Base-by-base conservation (phyloP, 2,329 filamentous ascomycete species). In the Plenodomus biglobosus region DNA sequence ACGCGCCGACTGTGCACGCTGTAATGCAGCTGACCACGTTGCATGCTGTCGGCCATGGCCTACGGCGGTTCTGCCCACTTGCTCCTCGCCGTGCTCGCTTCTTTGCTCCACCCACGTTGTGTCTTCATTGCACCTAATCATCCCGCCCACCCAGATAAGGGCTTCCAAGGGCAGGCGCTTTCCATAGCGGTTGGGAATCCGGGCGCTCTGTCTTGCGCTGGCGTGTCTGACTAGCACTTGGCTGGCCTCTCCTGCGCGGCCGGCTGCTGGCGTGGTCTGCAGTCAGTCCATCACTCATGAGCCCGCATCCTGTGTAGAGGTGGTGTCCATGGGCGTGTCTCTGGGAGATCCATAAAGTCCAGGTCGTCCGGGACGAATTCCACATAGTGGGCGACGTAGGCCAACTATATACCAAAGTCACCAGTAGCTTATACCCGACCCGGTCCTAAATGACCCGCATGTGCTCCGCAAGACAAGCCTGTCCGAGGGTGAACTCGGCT, bases 81-180 rank as follows among this genome's bases (percentile, higher is more conserved):
- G n/a, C n/a, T n/a, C n/a, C n/a, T n/a, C n/a, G 50, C 57, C 40
- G 44, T 36, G 44, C 47, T 56, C 59, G 55, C 62, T 55, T 61
- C 54, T 58, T 47, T 47, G 48, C 53, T 53, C 52, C 53, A 54
- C 62, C 61, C 61, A 62, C 58, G 59, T 55, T 55, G 48, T 44
- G 38, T 48, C 55, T 48, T 52, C 59, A 56, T 53, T 44, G 55
- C 50, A 38, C 46, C 56, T 44, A 50, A 52, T 43, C 59, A 61
- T 55, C 43, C 52, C 54, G 52, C 62, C 46, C 57, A 53, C 62
- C 46, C 57, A 53, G 64, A 65, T 64, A 66, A 64, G 27, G 11
- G 62, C 53, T 56, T 55, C 43, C 54, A 50, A 46, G 48, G 50
- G 42, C 46, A 40, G 17, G 50, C 57, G 50, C 53, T 52, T 55